These are phyloP conservation scores for Globisporangium canariense DNA, from an alignment of 352 stramenopile genomes.

Conservation along the genomic window DNA sequence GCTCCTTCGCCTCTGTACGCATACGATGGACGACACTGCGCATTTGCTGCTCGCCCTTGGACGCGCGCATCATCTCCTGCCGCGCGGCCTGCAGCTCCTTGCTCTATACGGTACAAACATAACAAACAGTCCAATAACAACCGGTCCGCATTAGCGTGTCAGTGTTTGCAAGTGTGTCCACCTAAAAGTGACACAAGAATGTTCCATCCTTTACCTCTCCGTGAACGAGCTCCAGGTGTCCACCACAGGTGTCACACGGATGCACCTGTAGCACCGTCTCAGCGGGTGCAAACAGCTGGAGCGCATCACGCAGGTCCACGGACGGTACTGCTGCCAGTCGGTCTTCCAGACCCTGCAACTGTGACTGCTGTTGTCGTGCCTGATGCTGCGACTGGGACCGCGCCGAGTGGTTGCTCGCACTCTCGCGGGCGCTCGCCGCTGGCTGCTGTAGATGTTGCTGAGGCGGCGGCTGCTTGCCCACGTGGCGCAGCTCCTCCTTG, in stretches of 20 bases:
- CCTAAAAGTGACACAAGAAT: not conserved
- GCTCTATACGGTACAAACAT: slow-evolving; percentile 27
- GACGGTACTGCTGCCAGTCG: slow-evolving; percentile 59
- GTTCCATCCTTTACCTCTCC: slow-evolving; percentile 42
- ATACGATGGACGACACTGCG: slow-evolving; percentile 57
- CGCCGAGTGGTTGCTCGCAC: not conserved
- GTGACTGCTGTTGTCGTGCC: not conserved
- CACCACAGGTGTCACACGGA: slow-evolving; percentile 67
- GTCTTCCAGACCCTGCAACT: slow-evolving; percentile 22
- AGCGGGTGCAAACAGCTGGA: slow-evolving; percentile 69
- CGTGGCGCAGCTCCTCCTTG: slow-evolving; percentile 70
- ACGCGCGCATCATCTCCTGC: slow-evolving; percentile 56
- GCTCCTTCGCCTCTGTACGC: slow-evolving; percentile 61
- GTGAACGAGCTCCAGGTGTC: slow-evolving; percentile 74
- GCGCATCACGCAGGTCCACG: slow-evolving; percentile 58
- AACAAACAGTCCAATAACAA: not conserved
- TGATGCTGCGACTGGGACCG: slow-evolving; percentile 1
- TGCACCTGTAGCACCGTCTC: slow-evolving; percentile 76
- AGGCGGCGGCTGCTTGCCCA: slow-evolving; percentile 1
- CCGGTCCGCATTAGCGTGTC: not conserved
- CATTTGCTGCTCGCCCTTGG: slow-evolving; percentile 78
- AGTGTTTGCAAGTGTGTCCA: not conserved
- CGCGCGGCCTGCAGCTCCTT: slow-evolving; percentile 64
- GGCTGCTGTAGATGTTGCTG: too few species aligned
- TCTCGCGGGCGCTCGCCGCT: not conserved